Evolutionary conservation across 2,329 filamentous ascomycete species (phyloP).

Genomic region (Alternaria atra): DNA sequence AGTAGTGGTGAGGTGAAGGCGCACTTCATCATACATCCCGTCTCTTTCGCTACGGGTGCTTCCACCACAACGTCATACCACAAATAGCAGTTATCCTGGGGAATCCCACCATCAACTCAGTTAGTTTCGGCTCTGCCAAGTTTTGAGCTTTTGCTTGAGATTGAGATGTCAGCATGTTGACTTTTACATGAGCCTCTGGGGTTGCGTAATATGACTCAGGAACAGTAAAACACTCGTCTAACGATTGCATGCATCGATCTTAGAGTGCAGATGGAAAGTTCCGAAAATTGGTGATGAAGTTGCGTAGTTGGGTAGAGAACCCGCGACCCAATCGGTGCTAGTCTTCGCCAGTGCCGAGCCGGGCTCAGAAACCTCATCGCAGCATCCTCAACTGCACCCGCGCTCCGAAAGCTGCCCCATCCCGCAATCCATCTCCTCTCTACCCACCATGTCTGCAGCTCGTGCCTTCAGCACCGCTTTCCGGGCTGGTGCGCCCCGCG

Average conservation of each 20-base stretch:
- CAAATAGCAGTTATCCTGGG: background rate
- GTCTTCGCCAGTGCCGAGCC: conserved; percentile 27
- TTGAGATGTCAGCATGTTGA: background rate
- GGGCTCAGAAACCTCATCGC: conserved; percentile 35
- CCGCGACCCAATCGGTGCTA: conserved; percentile 24
- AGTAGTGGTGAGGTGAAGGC: background rate
- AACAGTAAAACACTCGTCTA: background rate
- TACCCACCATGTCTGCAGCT: conserved; percentile 63
- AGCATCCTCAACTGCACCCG: conserved; percentile 30
- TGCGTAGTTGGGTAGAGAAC: background rate
- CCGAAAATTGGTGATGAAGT: background rate
- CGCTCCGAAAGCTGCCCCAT: conserved; percentile 38
- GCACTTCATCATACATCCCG: background rate
- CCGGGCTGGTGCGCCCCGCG: conserved; percentile 65
- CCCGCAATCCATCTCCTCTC: conserved; percentile 49
- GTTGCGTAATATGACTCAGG: background rate
- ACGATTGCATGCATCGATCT: background rate
- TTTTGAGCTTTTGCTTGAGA: background rate
- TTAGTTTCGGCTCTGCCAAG: background rate
- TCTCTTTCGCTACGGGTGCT: background rate
- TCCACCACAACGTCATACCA: background rate
- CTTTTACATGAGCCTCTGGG: no score
- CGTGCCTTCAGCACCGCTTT: conserved; percentile 65
- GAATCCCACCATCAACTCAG: background rate
- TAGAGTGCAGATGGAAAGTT: background rate